These are phyloP conservation scores for Pseudocercospora ulei DNA, from an alignment of 2,329 filamentous ascomycete species.

Conservation along the genomic window DNA sequence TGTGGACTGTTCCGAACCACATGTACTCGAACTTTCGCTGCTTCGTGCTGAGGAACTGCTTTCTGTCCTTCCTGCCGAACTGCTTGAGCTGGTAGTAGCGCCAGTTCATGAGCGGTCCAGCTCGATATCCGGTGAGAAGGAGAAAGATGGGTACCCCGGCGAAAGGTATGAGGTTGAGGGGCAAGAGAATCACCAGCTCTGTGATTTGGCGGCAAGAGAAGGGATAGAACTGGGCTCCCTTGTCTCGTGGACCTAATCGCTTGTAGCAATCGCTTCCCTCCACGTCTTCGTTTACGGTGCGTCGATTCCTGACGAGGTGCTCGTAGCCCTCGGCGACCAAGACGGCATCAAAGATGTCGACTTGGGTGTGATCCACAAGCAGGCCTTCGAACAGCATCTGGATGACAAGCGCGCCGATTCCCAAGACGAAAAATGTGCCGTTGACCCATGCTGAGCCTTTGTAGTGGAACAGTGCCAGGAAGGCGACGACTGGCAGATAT, in stretches of 20 bases:
- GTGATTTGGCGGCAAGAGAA: conserved; percentile 86
- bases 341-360: conserved; percentile 72
- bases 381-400: conserved; percentile 48
- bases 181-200: conserved; percentile 58
- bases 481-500: conserved; percentile 79
- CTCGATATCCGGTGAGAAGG: conserved; percentile 72
- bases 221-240: conserved; percentile 67
- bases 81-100: conserved; percentile 76
- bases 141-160: conserved; percentile 79
- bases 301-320: conserved; percentile 53
- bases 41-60: conserved; percentile 54
- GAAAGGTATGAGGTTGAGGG: conserved; percentile 78
- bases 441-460: conserved; percentile 75
- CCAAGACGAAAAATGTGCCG: conserved; percentile 71
- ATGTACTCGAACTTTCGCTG: conserved; percentile 70
- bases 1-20: conserved; percentile 81
- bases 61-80: conserved; percentile 62
- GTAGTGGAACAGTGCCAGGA: conserved; percentile 78
- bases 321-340: conserved; percentile 64
- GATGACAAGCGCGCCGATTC: conserved; percentile 53
- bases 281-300: conserved; percentile 57
- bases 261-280: conserved; percentile 64
- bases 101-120: conserved; percentile 83
- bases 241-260: conserved; percentile 72
- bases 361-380: conserved; percentile 59